Base-by-base conservation (phyloP, 176 grass and related monocot genomes). In the Bonia amplexicaulis region DNA sequence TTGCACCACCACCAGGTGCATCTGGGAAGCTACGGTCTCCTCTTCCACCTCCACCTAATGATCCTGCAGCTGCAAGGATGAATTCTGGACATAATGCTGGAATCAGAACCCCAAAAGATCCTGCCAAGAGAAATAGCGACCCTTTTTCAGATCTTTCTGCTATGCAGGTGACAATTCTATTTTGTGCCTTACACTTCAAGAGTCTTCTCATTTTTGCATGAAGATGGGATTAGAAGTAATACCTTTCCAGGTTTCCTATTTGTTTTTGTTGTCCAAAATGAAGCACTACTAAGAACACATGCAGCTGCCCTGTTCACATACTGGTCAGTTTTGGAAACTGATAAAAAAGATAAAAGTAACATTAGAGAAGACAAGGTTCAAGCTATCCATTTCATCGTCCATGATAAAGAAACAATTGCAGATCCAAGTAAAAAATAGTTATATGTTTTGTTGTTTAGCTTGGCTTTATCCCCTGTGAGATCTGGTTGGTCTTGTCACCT, bases 21-120 rank as follows among this genome's bases (percentile, higher is more conserved):
- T 54, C 88, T 37, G 93, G 97, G 66, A 99, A 96, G 88, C 79
- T 99, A 74, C 91, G 92, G 57, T 89, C 90, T 66, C 86, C 93
- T 83, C 89, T 99, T 76, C 97, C 93, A 41, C 97, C 97, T 75
- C 97, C 97, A 84, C 97, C 97, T 59, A 96, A 99, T 61, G 97
- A 96, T 71, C 88, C 88, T 82, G 97, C 90, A 76, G 90, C 89
- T 79, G 84, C 81, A 68, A 94, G 92, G 86, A 92, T 92, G 86
- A 88, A 88, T 83, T 87, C 93, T 29, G 88, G 79, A 51, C 78
- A 88, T 12, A 83, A 65, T 83, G 31, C 87, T 82, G 87, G 73
- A 88, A 67, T 74, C 23, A 82, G 78, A n/a, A 47, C 64, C 33
- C 66, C 72, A 14, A 89, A 87, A 85, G 91, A 93, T 74, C 74